These are phyloP conservation scores for Diaporthe helianthi DNA, from an alignment of 2,329 filamentous ascomycete genomes.

Conservation along the genomic window DNA sequence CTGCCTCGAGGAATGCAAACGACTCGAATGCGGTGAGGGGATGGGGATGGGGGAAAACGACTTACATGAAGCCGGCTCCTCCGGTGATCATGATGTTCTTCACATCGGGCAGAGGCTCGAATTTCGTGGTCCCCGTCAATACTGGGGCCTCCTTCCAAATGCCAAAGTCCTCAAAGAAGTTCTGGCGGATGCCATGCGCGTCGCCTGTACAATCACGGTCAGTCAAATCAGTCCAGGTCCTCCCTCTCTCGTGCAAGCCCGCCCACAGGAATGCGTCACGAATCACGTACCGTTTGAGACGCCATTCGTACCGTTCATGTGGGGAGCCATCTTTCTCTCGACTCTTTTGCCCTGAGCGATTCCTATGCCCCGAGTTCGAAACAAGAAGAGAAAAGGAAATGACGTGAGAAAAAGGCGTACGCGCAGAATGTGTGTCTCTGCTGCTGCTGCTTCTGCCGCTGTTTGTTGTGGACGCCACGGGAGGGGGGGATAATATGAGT, in stretches of 20 bases:
- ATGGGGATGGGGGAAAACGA: too few relatives aligned
- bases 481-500: background rate
- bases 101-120: slow-evolving; percentile 71
- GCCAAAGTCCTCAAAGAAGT: slow-evolving; percentile 65
- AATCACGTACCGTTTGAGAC: slow-evolving; percentile 26
- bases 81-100: slow-evolving; percentile 86
- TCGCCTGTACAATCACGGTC: slow-evolving; percentile 31
- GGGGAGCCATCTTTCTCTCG: slow-evolving; percentile 26
- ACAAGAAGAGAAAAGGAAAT: background rate
- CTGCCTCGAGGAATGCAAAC: too few relatives aligned
- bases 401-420: background rate
- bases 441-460: slow-evolving; percentile 10
- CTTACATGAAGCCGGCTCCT: slow-evolving; percentile 83
- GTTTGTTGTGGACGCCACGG: slow-evolving; percentile 11
- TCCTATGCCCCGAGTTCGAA: too few relatives aligned
- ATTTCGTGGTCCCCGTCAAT: slow-evolving; percentile 73
- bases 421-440: background rate
- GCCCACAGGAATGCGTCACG: background rate
- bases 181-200: slow-evolving; percentile 42
- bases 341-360: background rate
- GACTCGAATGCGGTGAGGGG: too few relatives aligned
- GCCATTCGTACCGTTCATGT: slow-evolving; percentile 15
- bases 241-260: background rate
- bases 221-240: background rate
- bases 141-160: slow-evolving; percentile 77